Conservation (phyloP, 2,329 filamentous ascomycete species). For the Clonostachys solani region DNA sequence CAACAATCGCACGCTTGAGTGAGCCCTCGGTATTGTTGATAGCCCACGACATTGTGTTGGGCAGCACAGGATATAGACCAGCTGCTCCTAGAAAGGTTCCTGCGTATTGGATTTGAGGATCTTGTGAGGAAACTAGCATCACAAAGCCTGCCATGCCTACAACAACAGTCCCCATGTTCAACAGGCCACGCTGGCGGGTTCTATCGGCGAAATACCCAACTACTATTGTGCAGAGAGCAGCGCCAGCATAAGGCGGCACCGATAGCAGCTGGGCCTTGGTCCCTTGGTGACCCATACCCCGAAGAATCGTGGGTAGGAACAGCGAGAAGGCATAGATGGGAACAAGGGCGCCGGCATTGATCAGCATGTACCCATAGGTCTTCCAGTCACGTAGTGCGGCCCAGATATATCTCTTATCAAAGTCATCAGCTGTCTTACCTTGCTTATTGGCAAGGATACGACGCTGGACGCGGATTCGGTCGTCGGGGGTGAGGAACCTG, state of each 20-base stretch:
- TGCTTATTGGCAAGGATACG: slow-evolving; percentile 67
- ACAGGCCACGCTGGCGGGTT: slow-evolving; percentile 44
- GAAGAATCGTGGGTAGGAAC: slow-evolving; percentile 62
- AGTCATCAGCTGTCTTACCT: slow-evolving; percentile 59
- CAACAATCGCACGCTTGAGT: slow-evolving; percentile 61
- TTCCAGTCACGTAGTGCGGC: slow-evolving; percentile 76
- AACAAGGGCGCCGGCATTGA: slow-evolving; percentile 58
- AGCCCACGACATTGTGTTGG: slow-evolving; percentile 76
- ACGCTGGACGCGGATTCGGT: slow-evolving; percentile 71
- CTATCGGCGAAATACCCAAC: slow-evolving; percentile 52
- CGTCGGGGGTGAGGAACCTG: slow-evolving; percentile 65
- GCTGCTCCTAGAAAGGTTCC: slow-evolving; percentile 74
- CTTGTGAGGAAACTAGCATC: slow-evolving; percentile 53
- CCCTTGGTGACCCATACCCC: slow-evolving; percentile 50
- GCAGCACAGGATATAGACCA: slow-evolving; percentile 75
- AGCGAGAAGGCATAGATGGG: slow-evolving; percentile 52
- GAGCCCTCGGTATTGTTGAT: slow-evolving; percentile 70
- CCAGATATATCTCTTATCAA: slow-evolving; percentile 71
- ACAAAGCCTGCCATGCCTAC: slow-evolving; percentile 61
- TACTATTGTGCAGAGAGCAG: slow-evolving; percentile 52
- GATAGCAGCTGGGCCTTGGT: slow-evolving; percentile 63
- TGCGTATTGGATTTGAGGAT: slow-evolving; percentile 62
- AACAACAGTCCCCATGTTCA: slow-evolving; percentile 57
- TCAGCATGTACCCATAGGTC: slow-evolving; percentile 57
- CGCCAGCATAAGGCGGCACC: slow-evolving; percentile 54